Percentiles rank a stretch among this genome's conserved stretches.
Evolutionary conservation across 2,329 filamentous ascomycete genomes (phyloP).

Genomic region (Ceratocystis huliohia): DNA sequence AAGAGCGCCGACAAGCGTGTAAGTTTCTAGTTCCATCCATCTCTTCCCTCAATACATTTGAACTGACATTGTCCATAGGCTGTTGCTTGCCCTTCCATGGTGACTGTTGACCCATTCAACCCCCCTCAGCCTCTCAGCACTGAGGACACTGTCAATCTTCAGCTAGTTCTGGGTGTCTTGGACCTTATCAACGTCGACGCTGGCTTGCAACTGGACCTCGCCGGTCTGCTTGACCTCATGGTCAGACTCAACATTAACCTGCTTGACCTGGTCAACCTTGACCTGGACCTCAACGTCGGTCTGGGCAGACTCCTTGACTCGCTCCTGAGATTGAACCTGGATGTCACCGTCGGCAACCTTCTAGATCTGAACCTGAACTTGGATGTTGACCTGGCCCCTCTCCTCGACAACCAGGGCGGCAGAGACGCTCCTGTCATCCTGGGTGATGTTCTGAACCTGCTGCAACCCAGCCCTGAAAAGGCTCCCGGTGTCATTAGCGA

Average conservation of each 20-base stretch:
- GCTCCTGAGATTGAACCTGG: conserved; percentile 15
- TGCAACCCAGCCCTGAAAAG: conserved; percentile 6
- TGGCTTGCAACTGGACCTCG: conserved; percentile 15
- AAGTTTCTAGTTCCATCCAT: conserved; percentile 7
- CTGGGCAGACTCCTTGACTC: conserved; percentile 15
- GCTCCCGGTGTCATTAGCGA: not conserved
- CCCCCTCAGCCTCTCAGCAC: conserved; percentile 6
- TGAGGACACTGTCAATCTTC: conserved; percentile 11
- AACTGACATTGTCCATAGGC: not conserved
- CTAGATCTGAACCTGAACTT: conserved; percentile 16
- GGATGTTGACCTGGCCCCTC: conserved; percentile 7
- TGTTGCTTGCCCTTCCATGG: conserved; percentile 10
- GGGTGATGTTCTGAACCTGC: conserved; percentile 15
- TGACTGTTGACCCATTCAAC: conserved; percentile 18
- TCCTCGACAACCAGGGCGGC: not conserved
- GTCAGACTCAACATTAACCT: conserved; percentile 18
- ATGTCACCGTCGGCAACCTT: conserved; percentile 11
- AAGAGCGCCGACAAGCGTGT: conserved; percentile 15
- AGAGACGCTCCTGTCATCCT: conserved; percentile 10
- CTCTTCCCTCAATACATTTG: too few species aligned
- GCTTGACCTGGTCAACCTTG: conserved; percentile 17
- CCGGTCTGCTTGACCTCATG: conserved; percentile 10
- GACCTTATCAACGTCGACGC: conserved; percentile 14
- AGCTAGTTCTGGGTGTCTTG: conserved; percentile 16
- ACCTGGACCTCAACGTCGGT: conserved; percentile 14